These are phyloP conservation scores for Malus hybrid DNA, from an alignment of 331 rosid species.

Conservation along the genomic window DNA sequence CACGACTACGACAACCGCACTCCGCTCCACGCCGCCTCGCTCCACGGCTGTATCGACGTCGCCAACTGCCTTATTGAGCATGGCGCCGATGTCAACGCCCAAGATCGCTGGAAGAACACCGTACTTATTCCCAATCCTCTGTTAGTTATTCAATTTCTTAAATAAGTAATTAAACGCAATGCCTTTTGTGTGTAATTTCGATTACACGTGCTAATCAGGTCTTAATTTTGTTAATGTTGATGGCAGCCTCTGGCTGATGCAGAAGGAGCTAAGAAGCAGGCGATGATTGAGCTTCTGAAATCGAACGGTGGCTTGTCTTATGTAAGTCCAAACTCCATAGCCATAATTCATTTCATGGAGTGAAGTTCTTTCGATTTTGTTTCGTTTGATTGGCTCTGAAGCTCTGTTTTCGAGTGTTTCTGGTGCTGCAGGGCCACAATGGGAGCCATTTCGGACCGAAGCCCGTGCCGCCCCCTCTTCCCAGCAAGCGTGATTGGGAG, in stretches of 20 bases:
- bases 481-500: constrained; percentile 99
- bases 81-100: constrained; percentile 98
- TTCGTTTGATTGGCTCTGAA: not conserved
- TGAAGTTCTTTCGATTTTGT: not conserved
- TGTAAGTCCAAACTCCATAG: constrained; percentile 40
- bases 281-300: constrained; percentile 62
- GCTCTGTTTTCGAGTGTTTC: not conserved
- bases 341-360: not conserved
- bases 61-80: constrained; percentile 70
- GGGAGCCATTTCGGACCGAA: constrained; percentile 93
- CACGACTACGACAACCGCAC: constrained; percentile 92
- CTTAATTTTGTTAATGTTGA: not conserved
- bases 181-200: not conserved
- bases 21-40: constrained; percentile 91
- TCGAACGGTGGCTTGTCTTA: constrained; percentile 81
- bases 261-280: constrained; percentile 70
- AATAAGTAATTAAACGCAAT: not conserved
- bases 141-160: not conserved
- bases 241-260: constrained; percentile 97
- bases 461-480: constrained; percentile 89
- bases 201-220: not conserved
- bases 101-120: constrained; percentile 99
- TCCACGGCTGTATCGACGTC: constrained; percentile 92
- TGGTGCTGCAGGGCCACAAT: constrained; percentile 74
- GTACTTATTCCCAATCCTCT: constrained; percentile 21